Percentiles rank a stretch among this genome's conserved stretches.
Conservation (phyloP, 352 stramenopile species). For the Phytophthora macrochlamydospora region DNA sequence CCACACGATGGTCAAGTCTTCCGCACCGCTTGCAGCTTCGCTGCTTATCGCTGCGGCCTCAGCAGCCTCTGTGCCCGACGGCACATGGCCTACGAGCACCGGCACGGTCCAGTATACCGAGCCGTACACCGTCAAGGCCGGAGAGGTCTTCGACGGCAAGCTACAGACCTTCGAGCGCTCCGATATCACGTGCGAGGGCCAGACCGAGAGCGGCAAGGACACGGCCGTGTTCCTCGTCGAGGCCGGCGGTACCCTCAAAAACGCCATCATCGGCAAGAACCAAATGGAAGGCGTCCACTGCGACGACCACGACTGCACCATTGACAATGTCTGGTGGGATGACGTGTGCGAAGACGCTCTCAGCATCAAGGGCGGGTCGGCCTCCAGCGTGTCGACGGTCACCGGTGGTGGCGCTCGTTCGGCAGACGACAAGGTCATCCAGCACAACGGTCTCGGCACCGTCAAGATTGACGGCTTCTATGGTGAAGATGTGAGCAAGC, state of each 20-base stretch:
- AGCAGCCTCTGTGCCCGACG: background rate
- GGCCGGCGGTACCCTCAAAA: slow-evolving; percentile 3
- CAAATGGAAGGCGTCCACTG: slow-evolving; percentile 1
- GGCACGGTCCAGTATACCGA: background rate
- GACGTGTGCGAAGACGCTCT: slow-evolving; percentile 3
- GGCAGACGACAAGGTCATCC: background rate
- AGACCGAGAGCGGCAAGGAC: slow-evolving; percentile 21
- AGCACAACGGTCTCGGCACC: background rate
- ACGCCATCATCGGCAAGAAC: slow-evolving; percentile 2
- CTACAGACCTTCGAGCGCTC: background rate
- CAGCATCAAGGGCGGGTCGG: background rate
- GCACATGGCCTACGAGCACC: background rate
- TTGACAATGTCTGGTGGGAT: slow-evolving; percentile 4
- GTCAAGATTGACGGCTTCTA: slow-evolving; percentile 4
- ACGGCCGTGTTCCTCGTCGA: slow-evolving; percentile 26
- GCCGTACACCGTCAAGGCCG: background rate
- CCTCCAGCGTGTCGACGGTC: background rate
- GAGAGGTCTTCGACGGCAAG: slow-evolving; percentile 2
- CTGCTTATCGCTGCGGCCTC: slow-evolving; percentile 10
- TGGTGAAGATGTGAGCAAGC: background rate
- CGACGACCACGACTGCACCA: background rate
- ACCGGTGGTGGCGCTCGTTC: background rate
- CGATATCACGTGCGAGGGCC: slow-evolving; percentile 1
- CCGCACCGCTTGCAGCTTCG: slow-evolving; percentile 12
- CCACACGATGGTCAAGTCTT: slow-evolving; percentile 19